A percentile compares a stretch with the other conserved stretches of the same genome.
Evolutionary conservation across 164 flowering plant species (phyloP).

Genomic region (Platanus orientalis): DNA sequence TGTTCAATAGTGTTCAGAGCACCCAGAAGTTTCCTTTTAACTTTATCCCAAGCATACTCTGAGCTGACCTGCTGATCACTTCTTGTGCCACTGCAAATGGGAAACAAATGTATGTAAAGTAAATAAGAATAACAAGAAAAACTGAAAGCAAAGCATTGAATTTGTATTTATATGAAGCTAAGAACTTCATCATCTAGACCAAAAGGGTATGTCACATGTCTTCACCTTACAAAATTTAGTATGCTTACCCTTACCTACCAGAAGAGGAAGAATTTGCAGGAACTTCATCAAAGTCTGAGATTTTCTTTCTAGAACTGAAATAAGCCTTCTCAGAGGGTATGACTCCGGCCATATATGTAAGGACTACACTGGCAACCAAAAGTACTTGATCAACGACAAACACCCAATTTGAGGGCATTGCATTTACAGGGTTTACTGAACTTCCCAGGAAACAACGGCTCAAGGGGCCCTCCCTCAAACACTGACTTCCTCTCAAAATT

Average conservation of each 20-base stretch:
- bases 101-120: constrained; percentile 9
- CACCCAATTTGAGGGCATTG: constrained; percentile 45
- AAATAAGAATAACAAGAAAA: constrained; percentile 7
- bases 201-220: not conserved
- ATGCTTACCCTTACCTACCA: constrained; percentile 90
- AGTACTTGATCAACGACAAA: constrained; percentile 69
- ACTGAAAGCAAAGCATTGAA: constrained; percentile 1
- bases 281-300: constrained; percentile 14
- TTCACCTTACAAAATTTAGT: constrained; percentile 8
- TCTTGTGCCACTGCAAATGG: constrained; percentile 38
- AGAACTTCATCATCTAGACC: not conserved
- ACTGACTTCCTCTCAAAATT: constrained; percentile 13
- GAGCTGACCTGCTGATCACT: constrained; percentile 31
- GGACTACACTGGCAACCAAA: constrained; percentile 56
- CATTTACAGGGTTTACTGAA: constrained; percentile 37
- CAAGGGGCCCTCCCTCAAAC: constrained; percentile 14
- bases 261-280: constrained; percentile 35
- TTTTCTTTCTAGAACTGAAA: constrained; percentile 22
- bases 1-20: constrained; percentile 47
- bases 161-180: not conserved
- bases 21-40: constrained; percentile 61
- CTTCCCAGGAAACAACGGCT: constrained; percentile 50
- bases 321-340: constrained; percentile 39
- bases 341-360: constrained; percentile 85
- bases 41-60: constrained; percentile 58